Percentiles rank a stretch among this genome's conserved stretches.
phyloP scores from a whole-genome alignment of 352 stramenopile species.

The Globisporangium barbulae region DNA sequence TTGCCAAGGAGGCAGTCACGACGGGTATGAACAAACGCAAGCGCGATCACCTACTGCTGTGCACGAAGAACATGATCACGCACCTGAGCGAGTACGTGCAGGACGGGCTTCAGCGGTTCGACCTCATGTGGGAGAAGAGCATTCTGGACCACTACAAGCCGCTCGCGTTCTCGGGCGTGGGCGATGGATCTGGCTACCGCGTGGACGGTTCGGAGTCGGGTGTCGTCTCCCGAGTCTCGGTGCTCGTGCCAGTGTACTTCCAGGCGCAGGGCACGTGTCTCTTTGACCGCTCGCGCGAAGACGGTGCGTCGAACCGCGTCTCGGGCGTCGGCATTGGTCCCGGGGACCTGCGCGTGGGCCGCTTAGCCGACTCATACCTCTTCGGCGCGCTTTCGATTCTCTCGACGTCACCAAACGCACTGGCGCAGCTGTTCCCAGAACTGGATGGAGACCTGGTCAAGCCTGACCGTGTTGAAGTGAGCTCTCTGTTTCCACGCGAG shows the following conservation, averaged over 20 bases:
- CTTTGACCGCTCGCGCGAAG: slow-evolving; percentile 72
- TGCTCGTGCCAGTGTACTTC: slow-evolving; percentile 79
- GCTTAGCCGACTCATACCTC: slow-evolving; percentile 73
- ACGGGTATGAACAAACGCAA: slow-evolving; percentile 61
- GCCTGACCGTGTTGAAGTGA: slow-evolving; percentile 59
- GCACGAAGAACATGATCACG: slow-evolving; percentile 85
- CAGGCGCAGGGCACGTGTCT: slow-evolving; percentile 74
- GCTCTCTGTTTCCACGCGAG: slow-evolving; percentile 48
- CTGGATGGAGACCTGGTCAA: slow-evolving; percentile 57
- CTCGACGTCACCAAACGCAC: slow-evolving; percentile 65
- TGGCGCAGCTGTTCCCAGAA: slow-evolving; percentile 74
- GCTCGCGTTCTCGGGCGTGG: slow-evolving; percentile 67
- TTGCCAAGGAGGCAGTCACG: slow-evolving; percentile 63
- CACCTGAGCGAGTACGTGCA: slow-evolving; percentile 84
- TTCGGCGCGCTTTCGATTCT: slow-evolving; percentile 82
- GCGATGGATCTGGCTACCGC: slow-evolving; percentile 64
- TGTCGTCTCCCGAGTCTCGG: slow-evolving; percentile 62
- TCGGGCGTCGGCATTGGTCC: slow-evolving; percentile 71
- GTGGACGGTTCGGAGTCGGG: slow-evolving; percentile 56
- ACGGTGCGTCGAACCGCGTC: slow-evolving; percentile 32
- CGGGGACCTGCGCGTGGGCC: slow-evolving; percentile 58
- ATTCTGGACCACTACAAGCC: slow-evolving; percentile 79
- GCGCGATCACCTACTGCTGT: slow-evolving; percentile 69
- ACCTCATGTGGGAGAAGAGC: slow-evolving; percentile 84
- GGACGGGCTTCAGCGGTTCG: slow-evolving; percentile 73